phyloP scores from a whole-genome alignment of 805 yeast genomes.

The Ascoidea rubescens region DNA sequence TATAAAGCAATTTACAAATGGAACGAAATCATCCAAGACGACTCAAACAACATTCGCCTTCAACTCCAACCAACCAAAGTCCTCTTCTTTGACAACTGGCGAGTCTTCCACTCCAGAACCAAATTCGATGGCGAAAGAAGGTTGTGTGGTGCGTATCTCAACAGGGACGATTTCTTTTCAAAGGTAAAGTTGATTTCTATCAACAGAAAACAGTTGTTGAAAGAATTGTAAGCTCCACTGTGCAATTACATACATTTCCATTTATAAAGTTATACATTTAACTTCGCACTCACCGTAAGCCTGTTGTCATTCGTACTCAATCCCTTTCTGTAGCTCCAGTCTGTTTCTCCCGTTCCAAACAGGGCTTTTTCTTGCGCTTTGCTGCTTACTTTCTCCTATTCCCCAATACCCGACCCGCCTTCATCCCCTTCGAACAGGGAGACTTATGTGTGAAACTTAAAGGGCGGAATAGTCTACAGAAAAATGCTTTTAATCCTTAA shows the following conservation, averaged over 20 bases:
- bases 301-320: too few relatives aligned
- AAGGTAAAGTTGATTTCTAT: conserved; percentile 17
- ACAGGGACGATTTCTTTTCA: conserved; percentile 50
- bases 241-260: neutral
- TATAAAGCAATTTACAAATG: conserved; percentile 46
- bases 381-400: too few relatives aligned
- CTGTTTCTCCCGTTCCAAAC: too few relatives aligned
- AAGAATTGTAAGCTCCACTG: conserved; percentile 5
- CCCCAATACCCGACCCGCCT: too few relatives aligned
- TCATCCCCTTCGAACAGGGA: too few relatives aligned
- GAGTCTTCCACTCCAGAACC: conserved; percentile 55
- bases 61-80: conserved; percentile 53
- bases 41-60: conserved; percentile 36
- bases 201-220: conserved; percentile 10
- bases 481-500: too few relatives aligned
- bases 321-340: too few relatives aligned
- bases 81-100: conserved; percentile 59
- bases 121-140: conserved; percentile 54
- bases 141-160: conserved; percentile 61
- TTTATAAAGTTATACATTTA: too few relatives aligned
- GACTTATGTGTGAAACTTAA: too few relatives aligned
- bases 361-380: too few relatives aligned
- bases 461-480: too few relatives aligned
- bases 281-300: too few relatives aligned
- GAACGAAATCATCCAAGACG: conserved; percentile 35